Base-by-base conservation (phyloP, 495 filamentous ascomycete genomes). In the Lophiotrema nucula region DNA sequence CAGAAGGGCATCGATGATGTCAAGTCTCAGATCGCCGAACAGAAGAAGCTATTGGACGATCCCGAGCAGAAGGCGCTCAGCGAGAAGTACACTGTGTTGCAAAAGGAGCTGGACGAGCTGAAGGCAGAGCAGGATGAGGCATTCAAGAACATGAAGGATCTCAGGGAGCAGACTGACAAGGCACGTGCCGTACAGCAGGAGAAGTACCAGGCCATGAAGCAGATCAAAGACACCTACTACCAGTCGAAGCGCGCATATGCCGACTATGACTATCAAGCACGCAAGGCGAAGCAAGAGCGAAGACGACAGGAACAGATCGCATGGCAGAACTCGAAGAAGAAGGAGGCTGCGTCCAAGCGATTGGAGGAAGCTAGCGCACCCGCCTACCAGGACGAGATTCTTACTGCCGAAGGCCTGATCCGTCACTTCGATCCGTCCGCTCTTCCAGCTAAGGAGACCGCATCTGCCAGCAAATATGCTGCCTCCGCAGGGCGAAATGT, bases 361-460 rank as follows among this genome's bases (percentile, higher is more conserved):
- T 82, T 96, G 44, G 92, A 91, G 69, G 92, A 96, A 74, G 93
- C 95, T 56, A 92, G 88, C 50, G 80, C 84, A 60, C 90, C 83
- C 0, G 93, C 93, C 38, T 99, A 89, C 75, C 77, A 87, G 42
- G 89, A 95, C 54, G 89, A 97, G 77, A 95, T 99, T 67, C 79
- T 89, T 42, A 86, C 87, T 47, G 89, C 89, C 31, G 86, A 92
- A 72, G 85, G 83, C 67, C 78, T 99, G 10, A 86, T 97, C 55
- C 84, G 85, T 47, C 92, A 90, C 81, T 91, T 97, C 66, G 90
- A 97, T 70, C 91, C 93, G 1, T 79, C 87, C 2, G 83, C 83
- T 44, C 76, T 77, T 18, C 66, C 71, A n/a, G 76, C 79, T 61
- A 86, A 89, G 65, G 81, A 88, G 66, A 81, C 83, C 47, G 76